Evolutionary conservation across 129 eudicot genomes (phyloP).

Genomic region (Saussurea involucrata): DNA sequence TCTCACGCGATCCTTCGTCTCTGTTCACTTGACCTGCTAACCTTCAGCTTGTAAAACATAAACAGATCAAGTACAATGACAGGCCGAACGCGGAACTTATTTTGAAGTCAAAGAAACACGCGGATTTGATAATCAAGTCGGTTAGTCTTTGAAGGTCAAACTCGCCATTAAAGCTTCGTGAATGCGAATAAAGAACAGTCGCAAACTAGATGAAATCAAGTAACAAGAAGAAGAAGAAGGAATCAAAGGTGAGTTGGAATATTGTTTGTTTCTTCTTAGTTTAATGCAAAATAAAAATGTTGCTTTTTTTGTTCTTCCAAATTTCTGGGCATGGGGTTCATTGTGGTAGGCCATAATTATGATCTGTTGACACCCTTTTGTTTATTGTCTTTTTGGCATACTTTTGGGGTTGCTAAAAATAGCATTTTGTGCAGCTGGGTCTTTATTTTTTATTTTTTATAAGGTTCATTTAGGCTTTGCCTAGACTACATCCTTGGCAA

Average conservation of each 20-base stretch:
- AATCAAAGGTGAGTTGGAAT: not conserved
- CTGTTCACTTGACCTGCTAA: not conserved
- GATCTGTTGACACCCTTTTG: not conserved
- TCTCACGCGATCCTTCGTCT: too few relatives aligned
- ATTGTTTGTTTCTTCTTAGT: not conserved
- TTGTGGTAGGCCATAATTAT: not conserved
- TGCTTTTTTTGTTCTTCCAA: not conserved
- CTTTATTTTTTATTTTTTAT: too few relatives aligned
- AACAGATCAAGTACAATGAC: conserved; percentile 79
- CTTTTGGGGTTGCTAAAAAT: not conserved
- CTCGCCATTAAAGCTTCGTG: not conserved
- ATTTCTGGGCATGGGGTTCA: not conserved
- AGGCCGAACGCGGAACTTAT: conserved; percentile 92
- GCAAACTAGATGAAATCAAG: not conserved
- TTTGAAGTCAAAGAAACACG: conserved; percentile 68
- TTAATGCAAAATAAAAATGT: not conserved
- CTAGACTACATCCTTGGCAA: too few relatives aligned
- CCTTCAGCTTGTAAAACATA: not conserved
- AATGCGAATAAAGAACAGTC: not conserved
- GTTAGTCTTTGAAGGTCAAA: conserved; percentile 31
- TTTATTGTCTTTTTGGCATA: not conserved
- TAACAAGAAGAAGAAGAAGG: not conserved
- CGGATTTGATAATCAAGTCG: conserved; percentile 84
- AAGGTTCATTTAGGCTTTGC: too few relatives aligned
- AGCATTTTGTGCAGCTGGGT: not conserved